phyloP scores from a whole-genome alignment of 116 monocot genomes.

The Iris pallida region DNA sequence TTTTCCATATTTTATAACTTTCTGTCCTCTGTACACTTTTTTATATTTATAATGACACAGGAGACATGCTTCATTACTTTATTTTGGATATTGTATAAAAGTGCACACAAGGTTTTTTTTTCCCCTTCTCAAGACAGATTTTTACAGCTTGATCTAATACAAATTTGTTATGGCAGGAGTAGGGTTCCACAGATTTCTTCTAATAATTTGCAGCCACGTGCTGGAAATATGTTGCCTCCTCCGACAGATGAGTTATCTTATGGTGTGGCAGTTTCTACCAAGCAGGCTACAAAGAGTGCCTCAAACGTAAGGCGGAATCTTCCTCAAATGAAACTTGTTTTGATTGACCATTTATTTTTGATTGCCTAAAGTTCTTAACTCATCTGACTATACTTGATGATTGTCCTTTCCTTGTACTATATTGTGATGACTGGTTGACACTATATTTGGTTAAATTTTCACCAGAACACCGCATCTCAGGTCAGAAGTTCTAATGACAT shows the following conservation, averaged over 20 bases:
- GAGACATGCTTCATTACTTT: neutral
- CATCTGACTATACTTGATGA: neutral
- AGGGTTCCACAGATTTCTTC: conserved; percentile 20
- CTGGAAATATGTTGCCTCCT: conserved; percentile 24
- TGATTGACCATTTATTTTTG: neutral
- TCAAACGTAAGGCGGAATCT: conserved; percentile 13
- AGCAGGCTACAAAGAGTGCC: conserved; percentile 10
- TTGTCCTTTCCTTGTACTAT: neutral
- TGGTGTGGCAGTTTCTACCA: neutral
- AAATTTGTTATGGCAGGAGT: conserved; percentile 12
- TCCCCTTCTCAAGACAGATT: neutral
- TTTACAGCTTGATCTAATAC: neutral
- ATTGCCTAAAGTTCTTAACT: neutral
- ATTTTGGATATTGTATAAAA: neutral
- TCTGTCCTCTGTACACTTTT: neutral
- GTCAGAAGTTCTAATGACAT: conserved; percentile 31
- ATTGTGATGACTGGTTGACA: neutral
- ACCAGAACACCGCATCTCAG: conserved; percentile 33
- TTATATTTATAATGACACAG: neutral
- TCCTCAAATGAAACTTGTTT: neutral
- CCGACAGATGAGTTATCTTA: conserved; percentile 13
- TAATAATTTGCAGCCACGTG: conserved; percentile 15
- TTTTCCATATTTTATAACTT: neutral
- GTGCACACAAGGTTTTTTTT: neutral
- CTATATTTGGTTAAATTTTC: neutral